Base-by-base conservation (phyloP, 192 early-diverging fungal species). In the Backusella westeae region DNA sequence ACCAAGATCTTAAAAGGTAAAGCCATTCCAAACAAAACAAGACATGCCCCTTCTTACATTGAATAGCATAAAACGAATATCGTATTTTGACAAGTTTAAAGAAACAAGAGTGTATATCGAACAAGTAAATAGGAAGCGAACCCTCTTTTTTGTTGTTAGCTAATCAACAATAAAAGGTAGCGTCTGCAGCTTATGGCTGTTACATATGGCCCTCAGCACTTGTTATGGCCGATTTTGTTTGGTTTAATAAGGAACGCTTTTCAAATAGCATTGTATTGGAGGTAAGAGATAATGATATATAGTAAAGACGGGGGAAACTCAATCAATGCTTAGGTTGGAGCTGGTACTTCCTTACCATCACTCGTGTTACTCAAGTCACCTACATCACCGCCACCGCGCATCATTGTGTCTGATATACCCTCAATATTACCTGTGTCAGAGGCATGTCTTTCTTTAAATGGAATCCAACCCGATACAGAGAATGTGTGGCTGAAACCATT, bases 181-280 rank as follows among this genome's bases (percentile, higher is more conserved):
- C 91, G 12, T 85, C 90, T 66, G 75, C 86, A 19, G 79, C 83
- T 6, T 92, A 89, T 80, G 92, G 89, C 21, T 81, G 84, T 59
- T 91, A 94, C 77, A 73, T 92, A 52, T 95, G 94, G 94, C 93
- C 93, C 5, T 90, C 89, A 14, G 77, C 94, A 0, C 77, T 92
- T 8, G 87, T 94, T 1, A 81, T 95, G 12, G 76, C 89, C 1
- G 86, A 90, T 15, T 92, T 85, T 69, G 67, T 93, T n/a, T 85
- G 78, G 78, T 41, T 78, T 67, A 66, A 77, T 19, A 71, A 82
- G 12, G 9, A 76, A 12, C 75, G 75, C 32, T 85, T 90, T 70
- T 41, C 42, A 34, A 59, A 79, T 41, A 69, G 76, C 5, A 76
- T 73, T 21, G 42, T 84, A 14, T 44, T 86, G 26, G 85, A 86